Conservation (phyloP, 2,329 filamentous ascomycete genomes). For the Myriosclerotinia duriaeana region DNA sequence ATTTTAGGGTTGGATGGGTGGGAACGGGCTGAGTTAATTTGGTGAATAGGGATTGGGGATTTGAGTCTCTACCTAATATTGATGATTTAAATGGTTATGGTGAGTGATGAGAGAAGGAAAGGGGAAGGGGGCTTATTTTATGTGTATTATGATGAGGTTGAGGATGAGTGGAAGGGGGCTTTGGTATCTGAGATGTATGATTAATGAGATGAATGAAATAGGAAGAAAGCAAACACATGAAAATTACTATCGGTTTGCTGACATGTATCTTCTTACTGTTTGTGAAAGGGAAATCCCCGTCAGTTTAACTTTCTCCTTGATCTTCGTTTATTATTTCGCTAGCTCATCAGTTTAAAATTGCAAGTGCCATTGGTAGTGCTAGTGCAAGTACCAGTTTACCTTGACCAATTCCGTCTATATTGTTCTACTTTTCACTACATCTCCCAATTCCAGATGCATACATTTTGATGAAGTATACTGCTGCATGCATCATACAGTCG, state of each 20-base stretch:
- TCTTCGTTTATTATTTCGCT: too few relatives aligned
- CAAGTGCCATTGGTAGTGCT: too few relatives aligned
- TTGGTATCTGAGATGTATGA: background rate
- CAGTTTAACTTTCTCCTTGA: too few relatives aligned
- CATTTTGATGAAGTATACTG: too few relatives aligned
- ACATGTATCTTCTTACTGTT: too few relatives aligned
- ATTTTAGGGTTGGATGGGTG: background rate
- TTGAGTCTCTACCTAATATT: background rate
- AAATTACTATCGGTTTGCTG: background rate
- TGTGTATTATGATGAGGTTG: background rate
- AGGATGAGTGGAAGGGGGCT: background rate
- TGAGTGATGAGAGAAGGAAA: background rate
- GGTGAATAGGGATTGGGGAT: background rate
- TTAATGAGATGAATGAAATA: constrained; percentile 9
- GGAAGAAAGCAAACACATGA: background rate
- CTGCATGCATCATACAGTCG: too few relatives aligned
- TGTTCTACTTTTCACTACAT: too few relatives aligned
- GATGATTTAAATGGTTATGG: background rate
- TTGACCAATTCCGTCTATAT: too few relatives aligned
- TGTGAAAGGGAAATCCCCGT: too few relatives aligned
- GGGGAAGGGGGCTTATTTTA: background rate
- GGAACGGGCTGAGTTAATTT: background rate
- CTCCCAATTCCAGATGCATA: too few relatives aligned
- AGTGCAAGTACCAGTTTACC: too few relatives aligned
- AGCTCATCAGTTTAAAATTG: too few relatives aligned